These are phyloP conservation scores for Fraxinus latifolia DNA, from an alignment of 305 asterid species.

Conservation along the genomic window DNA sequence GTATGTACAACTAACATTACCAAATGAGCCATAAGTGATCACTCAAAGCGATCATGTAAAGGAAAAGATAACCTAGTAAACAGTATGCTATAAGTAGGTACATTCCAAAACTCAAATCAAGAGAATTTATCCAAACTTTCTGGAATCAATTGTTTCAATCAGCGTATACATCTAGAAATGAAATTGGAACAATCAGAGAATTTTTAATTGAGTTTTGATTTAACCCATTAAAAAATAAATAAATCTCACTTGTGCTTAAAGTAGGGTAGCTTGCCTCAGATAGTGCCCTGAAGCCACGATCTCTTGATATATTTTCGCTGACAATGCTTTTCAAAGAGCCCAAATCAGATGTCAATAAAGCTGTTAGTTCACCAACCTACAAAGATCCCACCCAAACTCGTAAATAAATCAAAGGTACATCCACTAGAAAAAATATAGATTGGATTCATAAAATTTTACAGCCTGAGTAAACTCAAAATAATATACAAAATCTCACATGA, in stretches of 20 bases:
- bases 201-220: neutral
- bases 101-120: slow-evolving; percentile 11
- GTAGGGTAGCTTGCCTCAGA: slow-evolving; percentile 95
- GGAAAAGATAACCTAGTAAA: neutral
- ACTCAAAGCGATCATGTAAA: slow-evolving; percentile 5
- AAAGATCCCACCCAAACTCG: slow-evolving; percentile 23
- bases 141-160: neutral
- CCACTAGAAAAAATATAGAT: neutral
- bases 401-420: slow-evolving; percentile 6
- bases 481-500: slow-evolving; percentile 23
- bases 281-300: slow-evolving; percentile 97
- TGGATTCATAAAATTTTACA: slow-evolving; percentile 1
- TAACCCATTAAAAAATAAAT: slow-evolving; percentile 22
- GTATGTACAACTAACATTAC: neutral
- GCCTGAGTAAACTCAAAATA: slow-evolving; percentile 7
- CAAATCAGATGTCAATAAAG: slow-evolving; percentile 85
- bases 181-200: slow-evolving; percentile 7
- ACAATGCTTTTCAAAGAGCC: slow-evolving; percentile 83
- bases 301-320: slow-evolving; percentile 85
- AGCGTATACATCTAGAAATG: neutral
- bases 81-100: neutral
- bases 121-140: slow-evolving; percentile 7
- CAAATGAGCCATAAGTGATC: neutral
- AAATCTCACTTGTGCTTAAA: slow-evolving; percentile 66
- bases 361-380: slow-evolving; percentile 92